Conservation (phyloP, 805 yeast genomes). For the Kodamaea nitidulidarum region DNA sequence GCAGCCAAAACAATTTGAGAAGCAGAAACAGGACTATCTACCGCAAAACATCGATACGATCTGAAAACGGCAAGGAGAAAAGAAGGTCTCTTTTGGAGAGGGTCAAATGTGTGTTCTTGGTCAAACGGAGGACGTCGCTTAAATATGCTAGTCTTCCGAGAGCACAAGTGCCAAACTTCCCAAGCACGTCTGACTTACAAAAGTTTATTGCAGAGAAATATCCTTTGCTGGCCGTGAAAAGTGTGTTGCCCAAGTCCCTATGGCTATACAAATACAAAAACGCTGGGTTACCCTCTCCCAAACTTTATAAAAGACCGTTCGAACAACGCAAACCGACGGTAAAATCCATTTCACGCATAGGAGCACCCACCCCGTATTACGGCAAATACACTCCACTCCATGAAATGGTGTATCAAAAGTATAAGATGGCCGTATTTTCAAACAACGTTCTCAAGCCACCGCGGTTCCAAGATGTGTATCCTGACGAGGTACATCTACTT, state of each 20-base stretch:
- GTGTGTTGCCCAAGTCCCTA: conserved; percentile 5
- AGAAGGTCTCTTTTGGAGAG: conserved; percentile 6
- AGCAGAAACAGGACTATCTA: conserved; percentile 26
- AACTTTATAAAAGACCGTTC: neutral
- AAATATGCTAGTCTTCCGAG: conserved; percentile 19
- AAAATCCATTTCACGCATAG: too few species aligned
- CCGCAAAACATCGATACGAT: conserved; percentile 9
- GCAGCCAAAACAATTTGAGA: conserved; percentile 28
- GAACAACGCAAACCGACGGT: too few species aligned
- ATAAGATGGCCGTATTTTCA: conserved; percentile 24
- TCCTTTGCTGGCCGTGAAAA: conserved; percentile 2
- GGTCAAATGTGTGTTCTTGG: conserved; percentile 29
- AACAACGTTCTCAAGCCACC: conserved; percentile 21
- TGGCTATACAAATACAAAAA: conserved; percentile 20
- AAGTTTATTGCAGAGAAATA: conserved; percentile 4
- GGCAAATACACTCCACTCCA: conserved; percentile 10
- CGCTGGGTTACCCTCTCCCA: conserved; percentile 14
- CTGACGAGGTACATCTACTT: conserved; percentile 23
- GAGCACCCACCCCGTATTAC: conserved; percentile 1
- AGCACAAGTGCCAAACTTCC: conserved; percentile 18
- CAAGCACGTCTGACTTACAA: conserved; percentile 16
- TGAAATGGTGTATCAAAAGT: conserved; percentile 25
- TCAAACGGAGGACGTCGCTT: conserved; percentile 31
- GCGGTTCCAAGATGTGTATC: conserved; percentile 24
- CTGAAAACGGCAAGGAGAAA: neutral